Base-by-base conservation (phyloP, 805 yeast species). In the Starmerella potacharoeniae region DNA sequence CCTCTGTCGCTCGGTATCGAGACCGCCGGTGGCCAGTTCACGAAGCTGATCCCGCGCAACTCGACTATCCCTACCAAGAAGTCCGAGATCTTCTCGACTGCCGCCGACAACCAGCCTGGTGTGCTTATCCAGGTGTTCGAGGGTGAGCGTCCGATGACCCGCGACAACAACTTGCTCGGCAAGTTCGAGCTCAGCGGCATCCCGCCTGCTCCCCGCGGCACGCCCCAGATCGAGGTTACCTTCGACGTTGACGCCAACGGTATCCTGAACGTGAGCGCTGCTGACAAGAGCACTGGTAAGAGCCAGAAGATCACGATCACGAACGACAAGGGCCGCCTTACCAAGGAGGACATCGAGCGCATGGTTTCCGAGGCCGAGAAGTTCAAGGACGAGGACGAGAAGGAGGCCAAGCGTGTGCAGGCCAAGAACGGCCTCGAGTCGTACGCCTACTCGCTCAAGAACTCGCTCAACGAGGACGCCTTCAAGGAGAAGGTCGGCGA, bases 11-110 rank as follows among this genome's bases (percentile, higher is more conserved):
- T 89, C 67, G 97, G 97, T 83, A 89, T 90, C 75, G 97, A 90
- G 79, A 90, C 96, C 65, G 96, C 96, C 68, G 97, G 97, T 80
- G 97, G 97, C 82, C 90, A 89, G 76, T 89, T 90, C 95, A 90
- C 96, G 73, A 87, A 87, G 77, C 83, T 90, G 76, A 90, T 91
- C 69, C 96, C 96, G 78, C 86, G 98, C 81, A 91, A 91, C 86
- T 84, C 96, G 55, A 88, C 96, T 60, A 88, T 90, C 66, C 97
- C 97, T 75, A 86, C 96, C 74, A 89, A 89, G 83, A 90, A 90
- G 79, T 87, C 96, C 43, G 96, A 89, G 79, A 83, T 86, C 63
- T 90, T 90, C 85, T 87, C 96, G 61, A 90, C 97, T 62, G 87
- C 86, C 72, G 91, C 96, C 66, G 97, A 90, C 75, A 89, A 90